Evolutionary conservation across 768 basidiomycete species (phyloP).

Genomic region (Tylopilus sp.): DNA sequence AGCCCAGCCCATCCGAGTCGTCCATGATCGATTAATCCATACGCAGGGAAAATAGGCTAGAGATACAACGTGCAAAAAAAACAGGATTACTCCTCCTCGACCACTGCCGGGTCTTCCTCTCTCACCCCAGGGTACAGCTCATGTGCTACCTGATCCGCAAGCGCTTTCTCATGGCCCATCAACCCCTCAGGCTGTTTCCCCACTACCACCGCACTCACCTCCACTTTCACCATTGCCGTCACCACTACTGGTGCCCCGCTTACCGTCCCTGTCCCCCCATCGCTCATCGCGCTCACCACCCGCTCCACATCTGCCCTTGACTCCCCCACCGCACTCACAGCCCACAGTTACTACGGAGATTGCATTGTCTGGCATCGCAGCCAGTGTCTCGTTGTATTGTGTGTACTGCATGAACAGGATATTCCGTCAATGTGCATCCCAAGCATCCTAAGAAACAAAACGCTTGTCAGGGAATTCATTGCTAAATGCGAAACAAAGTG

Average conservation of each 20-base stretch:
- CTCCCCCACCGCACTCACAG: constrained; percentile 36
- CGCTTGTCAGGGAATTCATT: constrained; percentile 59
- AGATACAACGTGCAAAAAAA: no score
- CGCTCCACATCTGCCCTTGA: constrained; percentile 18
- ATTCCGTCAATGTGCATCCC: no score
- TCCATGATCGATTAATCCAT: no score
- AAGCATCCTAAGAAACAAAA: background rate
- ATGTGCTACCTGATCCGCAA: constrained; percentile 50
- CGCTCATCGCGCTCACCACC: constrained; percentile 35
- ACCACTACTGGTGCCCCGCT: no score
- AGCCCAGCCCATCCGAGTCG: no score
- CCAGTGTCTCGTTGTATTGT: constrained; percentile 42
- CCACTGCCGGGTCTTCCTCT: no score
- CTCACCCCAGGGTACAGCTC: constrained; percentile 51
- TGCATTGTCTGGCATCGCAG: constrained; percentile 39
- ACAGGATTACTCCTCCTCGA: background rate
- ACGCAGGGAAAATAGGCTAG: no score
- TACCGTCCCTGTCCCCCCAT: background rate
- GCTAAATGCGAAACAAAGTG: no score
- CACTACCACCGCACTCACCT: background rate
- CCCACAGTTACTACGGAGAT: constrained; percentile 44
- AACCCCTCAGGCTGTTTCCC: constrained; percentile 37
- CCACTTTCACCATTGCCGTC: background rate
- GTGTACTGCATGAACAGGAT: constrained; percentile 46
- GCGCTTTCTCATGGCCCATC: constrained; percentile 45